Evolutionary conservation across 257 asterid genomes (phyloP), one percentile per base, ranked within the genome.

Genomic region (Osmanthus fragrans): DNA sequence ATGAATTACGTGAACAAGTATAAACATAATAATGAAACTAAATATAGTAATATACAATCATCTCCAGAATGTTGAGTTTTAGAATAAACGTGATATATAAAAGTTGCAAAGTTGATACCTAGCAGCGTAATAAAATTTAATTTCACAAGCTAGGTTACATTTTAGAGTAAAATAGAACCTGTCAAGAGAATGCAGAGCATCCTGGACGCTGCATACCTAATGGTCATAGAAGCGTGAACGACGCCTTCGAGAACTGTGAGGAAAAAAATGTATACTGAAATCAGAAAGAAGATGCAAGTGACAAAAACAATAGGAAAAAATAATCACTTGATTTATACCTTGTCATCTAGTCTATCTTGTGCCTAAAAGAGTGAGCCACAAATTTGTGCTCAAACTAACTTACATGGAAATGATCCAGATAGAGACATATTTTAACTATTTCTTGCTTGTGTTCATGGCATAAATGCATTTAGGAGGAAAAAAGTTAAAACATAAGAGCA

Each of bases 211-310:
- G 80, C 87, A 77, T 84, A 86, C 89, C 92, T 90, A 90, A 87
- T 69, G 82, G 84, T 87, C 96, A 64, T 86, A 80, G 89, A 92
- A 89, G 85, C 97, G 94, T 72, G 96, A 87, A 49, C 77, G 96
- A 19, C 93, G 92, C 72, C 97, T 87, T 65, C 86, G 86, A 70
- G 85, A 88, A 85, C 97, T 92, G 96, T 51, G 63, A 51, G 23
- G 18, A 51, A 51, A 6, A 51, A 7, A 70, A 80, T 80, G 78
- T 58, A 58, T 54, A 60, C 54, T 65, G 73, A 42, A 68, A 63
- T 27, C 45, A 64, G 68, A 56, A 19, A 40, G 66, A 51, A 77
- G 74, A 56, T 8, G 12, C 2, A 9, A 32, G 4, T 42, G 11
- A 40, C 18, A 5, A 42, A 13, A 2, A 0, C n/a, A 7, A 29